Percentiles rank a stretch among this genome's conserved stretches.
Conservation (phyloP, 139 green algal genomes). For the Auxenochlorella pyrenoidosa region DNA sequence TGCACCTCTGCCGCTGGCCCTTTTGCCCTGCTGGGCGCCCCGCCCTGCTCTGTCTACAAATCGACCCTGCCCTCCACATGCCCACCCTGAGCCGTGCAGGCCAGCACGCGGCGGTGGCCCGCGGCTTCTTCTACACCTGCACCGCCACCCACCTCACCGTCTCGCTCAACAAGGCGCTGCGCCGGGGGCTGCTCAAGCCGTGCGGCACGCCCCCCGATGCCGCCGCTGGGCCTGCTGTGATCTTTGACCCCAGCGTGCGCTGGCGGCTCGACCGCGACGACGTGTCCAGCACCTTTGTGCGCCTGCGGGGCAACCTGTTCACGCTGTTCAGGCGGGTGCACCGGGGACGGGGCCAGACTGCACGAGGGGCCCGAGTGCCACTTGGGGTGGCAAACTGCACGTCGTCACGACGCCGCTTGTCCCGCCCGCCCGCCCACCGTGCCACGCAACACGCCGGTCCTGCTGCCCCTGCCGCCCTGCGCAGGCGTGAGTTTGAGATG, state of each 20-base stretch:
- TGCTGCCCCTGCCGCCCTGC: no score
- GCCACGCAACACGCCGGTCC: background rate
- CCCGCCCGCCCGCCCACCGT: no score
- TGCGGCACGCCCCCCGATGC: background rate
- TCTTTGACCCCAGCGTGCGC: conserved; percentile 4
- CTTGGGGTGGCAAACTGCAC: no score
- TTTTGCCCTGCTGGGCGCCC: background rate
- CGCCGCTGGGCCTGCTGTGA: background rate
- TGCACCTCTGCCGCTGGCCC: background rate
- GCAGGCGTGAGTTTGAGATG: conserved; percentile 22
- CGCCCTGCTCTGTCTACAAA: background rate
- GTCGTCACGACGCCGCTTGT: no score
- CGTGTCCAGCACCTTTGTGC: conserved; percentile 53
- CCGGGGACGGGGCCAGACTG: background rate
- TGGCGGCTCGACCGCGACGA: conserved; percentile 88
- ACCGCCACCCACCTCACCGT: conserved; percentile 39
- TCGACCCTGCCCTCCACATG: no score
- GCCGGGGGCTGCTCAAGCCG: conserved; percentile 30
- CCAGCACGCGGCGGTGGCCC: conserved; percentile 41
- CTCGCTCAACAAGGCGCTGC: conserved; percentile 43
- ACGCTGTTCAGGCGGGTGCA: conserved; percentile 39
- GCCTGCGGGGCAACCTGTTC: conserved; percentile 72
- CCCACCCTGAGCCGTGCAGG: conserved; percentile 28
- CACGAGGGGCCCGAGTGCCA: no score
- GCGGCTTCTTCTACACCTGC: conserved; percentile 35